Evolutionary conservation across 805 yeast species (phyloP).

Genomic region (Lipomyces kockii): DNA sequence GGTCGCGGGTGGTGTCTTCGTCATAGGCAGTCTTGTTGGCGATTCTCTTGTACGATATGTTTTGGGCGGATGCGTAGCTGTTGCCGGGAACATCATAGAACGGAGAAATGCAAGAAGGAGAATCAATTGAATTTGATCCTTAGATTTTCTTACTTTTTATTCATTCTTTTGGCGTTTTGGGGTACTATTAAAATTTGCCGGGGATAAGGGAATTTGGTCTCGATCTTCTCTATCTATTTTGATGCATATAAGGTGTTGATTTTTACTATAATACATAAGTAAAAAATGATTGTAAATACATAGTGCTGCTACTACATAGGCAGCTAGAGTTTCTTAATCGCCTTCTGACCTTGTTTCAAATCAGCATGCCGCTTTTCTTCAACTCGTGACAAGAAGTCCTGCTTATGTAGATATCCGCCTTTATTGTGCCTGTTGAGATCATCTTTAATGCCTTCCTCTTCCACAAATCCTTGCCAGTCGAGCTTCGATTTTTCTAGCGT

Average conservation of each 20-base stretch:
- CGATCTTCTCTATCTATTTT: not conserved
- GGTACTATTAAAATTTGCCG: not conserved
- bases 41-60: slow-evolving; percentile 44
- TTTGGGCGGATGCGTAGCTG: slow-evolving; percentile 41
- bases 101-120: slow-evolving; percentile 3
- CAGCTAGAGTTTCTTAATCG: slow-evolving; percentile 23
- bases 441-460: slow-evolving; percentile 78
- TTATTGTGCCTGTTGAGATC: slow-evolving; percentile 81
- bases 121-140: not conserved
- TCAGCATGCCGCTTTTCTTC: slow-evolving; percentile 61
- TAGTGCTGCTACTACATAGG: not conserved
- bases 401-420: slow-evolving; percentile 89
- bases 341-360: slow-evolving; percentile 51
- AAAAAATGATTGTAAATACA: not conserved
- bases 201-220: not conserved
- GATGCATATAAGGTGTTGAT: not conserved
- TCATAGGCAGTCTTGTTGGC: slow-evolving; percentile 44
- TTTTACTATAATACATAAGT: not conserved
- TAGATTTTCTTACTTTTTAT: too few species aligned
- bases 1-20: slow-evolving; percentile 37
- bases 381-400: slow-evolving; percentile 82
- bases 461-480: slow-evolving; percentile 96
- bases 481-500: slow-evolving; percentile 90
- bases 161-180: not conserved
- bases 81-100: slow-evolving; percentile 36